Percentiles rank a stretch among this genome's conserved stretches.
Conservation (phyloP, 768 basidiomycete genomes). For the Mycena kentingensis region DNA sequence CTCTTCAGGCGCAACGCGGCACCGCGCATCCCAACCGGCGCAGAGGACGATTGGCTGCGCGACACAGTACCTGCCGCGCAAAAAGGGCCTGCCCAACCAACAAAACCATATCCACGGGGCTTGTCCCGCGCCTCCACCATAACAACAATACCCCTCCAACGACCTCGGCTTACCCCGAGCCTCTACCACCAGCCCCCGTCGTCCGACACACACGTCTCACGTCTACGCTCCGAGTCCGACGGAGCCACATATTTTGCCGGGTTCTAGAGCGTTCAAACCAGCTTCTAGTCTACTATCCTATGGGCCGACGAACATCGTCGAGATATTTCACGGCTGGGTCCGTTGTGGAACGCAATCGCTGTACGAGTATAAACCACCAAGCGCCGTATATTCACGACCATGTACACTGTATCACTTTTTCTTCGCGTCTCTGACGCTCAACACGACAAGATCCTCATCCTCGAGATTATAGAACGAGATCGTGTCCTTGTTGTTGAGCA, state of each 20-base stretch:
- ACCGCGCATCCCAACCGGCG: constrained; percentile 43
- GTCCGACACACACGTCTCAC: constrained; percentile 5
- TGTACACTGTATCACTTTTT: constrained; percentile 57
- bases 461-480: constrained; percentile 89
- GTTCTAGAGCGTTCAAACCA: constrained; percentile 2
- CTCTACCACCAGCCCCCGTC: neutral
- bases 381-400: constrained; percentile 2
- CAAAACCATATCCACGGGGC: neutral
- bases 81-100: constrained; percentile 11
- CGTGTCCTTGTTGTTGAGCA: constrained; percentile 83
- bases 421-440: constrained; percentile 75
- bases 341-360: neutral
- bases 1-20: constrained; percentile 44
- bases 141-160: neutral
- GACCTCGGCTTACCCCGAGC: constrained; percentile 8
- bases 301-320: constrained; percentile 19
- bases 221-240: constrained; percentile 3
- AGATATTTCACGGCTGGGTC: constrained; percentile 4
- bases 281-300: too few relatives aligned
- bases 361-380: constrained; percentile 2
- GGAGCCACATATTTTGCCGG: constrained; percentile 17
- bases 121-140: neutral
- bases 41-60: constrained; percentile 63
- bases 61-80: constrained; percentile 56
- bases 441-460: constrained; percentile 81